Base-by-base conservation (phyloP, 2,329 filamentous ascomycete species). In the Aspergillus felis region DNA sequence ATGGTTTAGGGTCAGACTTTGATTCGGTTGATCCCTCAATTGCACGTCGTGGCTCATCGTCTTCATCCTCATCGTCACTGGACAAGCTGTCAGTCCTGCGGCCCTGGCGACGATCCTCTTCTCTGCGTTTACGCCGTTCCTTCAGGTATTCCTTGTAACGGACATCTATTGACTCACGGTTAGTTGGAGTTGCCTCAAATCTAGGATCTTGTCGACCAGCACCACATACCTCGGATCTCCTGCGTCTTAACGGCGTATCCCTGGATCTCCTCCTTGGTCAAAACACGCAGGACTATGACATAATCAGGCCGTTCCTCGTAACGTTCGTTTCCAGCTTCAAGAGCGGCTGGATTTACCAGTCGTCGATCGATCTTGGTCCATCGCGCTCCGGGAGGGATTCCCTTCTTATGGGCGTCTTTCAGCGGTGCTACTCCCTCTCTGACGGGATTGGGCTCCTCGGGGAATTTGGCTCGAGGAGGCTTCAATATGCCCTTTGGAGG, bases 321-420 rank as follows among this genome's bases (percentile, higher is more conserved):
- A 29, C 93, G 83, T 77, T 97, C 92, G 66, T 94, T 90, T n/a
- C 90, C 89, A 60, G 90, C 83, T 57, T 90, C 89, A 50, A 97
- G 78, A 0, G 92, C 92, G 65, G 93, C 89, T 0, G 92, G 92
- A 65, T 95, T 97, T 66, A 97, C 92, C 55, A 96, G 83, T 64
- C 88, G 87, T 56, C 92, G 86, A 70, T 89, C 90, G 69, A 97
- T 92, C 78, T 94, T 96, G 50, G 92, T 97, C 92, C 92, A 97
- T 55, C 91, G 85, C 35, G 92, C 92, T 57, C 89, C 90, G 0
- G 87, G 76, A 0, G 89, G 89, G 32, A 91, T 90, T 42, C 90
- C 88, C 60, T 87, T 86, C 55, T 74, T 76, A 73, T 88, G 87
- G 51, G 90, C 87, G 70, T 96, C 91, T 76, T 96, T 96, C 69